Evolutionary conservation across 805 yeast genomes (phyloP).

Genomic region (Schizosaccharomyces osmophilus): DNA sequence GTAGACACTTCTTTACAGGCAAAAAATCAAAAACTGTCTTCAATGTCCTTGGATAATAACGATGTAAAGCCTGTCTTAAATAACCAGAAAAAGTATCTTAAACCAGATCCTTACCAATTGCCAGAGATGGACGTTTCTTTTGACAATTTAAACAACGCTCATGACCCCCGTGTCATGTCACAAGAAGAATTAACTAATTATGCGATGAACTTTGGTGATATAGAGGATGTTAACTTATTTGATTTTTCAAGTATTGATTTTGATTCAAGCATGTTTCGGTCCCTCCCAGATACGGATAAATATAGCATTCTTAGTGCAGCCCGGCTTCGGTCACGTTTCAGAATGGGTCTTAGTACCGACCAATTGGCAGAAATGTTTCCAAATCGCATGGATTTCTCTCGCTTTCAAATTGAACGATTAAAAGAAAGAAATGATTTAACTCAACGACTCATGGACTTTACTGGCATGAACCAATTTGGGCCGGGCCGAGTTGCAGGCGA

Average conservation of each 20-base stretch:
- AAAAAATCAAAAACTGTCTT: not conserved
- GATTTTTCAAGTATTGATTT: slow-evolving; percentile 43
- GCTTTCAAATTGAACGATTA: slow-evolving; percentile 79
- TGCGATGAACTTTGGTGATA: slow-evolving; percentile 30
- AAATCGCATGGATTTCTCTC: slow-evolving; percentile 67
- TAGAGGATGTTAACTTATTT: slow-evolving; percentile 21
- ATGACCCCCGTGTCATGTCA: slow-evolving; percentile 50
- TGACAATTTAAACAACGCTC: slow-evolving; percentile 14
- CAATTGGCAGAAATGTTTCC: slow-evolving; percentile 67
- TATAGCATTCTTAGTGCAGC: slow-evolving; percentile 70
- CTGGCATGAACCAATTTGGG: slow-evolving; percentile 41
- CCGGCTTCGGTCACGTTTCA: slow-evolving; percentile 57
- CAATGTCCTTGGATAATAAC: slow-evolving; percentile 7
- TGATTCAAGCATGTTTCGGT: slow-evolving; percentile 47
- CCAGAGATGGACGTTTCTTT: slow-evolving; percentile 34
- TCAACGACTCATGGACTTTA: slow-evolving; percentile 57
- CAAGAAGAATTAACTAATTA: slow-evolving; percentile 45
- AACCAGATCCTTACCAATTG: slow-evolving; percentile 63
- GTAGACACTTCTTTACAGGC: not conserved
- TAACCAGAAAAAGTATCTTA: slow-evolving; percentile 17
- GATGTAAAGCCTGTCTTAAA: slow-evolving; percentile 16
- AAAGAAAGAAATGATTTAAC: slow-evolving; percentile 76
- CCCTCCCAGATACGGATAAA: slow-evolving; percentile 63
- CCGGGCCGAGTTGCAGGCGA: slow-evolving; percentile 60
- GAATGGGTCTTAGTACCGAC: slow-evolving; percentile 88